Conservation (phyloP, 2,329 filamentous ascomycete genomes). For the Cadophora sp. region DNA sequence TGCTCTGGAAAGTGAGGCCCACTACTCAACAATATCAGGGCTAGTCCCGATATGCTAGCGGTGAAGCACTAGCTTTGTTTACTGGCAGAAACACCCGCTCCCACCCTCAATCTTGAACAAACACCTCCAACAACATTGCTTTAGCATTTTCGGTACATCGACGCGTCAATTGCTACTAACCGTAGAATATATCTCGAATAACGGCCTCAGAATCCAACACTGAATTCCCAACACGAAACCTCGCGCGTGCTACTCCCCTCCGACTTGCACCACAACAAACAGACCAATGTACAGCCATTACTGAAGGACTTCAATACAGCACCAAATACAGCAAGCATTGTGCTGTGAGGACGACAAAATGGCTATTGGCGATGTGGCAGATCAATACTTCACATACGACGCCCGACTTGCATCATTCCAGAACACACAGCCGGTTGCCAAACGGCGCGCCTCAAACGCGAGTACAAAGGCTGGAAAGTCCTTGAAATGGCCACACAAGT, state of each 20-base stretch:
- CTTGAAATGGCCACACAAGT: conserved; percentile 80
- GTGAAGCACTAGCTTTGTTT: neutral
- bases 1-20: too few species aligned
- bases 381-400: conserved; percentile 68
- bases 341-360: conserved; percentile 30
- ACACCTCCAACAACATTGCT: conserved; percentile 19
- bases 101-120: neutral
- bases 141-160: conserved; percentile 14
- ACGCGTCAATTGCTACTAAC: conserved; percentile 23
- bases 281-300: conserved; percentile 2
- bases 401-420: conserved; percentile 84
- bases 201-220: neutral
- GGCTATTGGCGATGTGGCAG: conserved; percentile 44
- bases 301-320: neutral
- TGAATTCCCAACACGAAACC: neutral
- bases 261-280: conserved; percentile 20
- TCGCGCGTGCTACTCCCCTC: conserved; percentile 8
- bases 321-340: neutral
- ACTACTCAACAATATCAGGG: neutral
- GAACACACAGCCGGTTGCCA: conserved; percentile 64
- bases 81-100: neutral
- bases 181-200: neutral
- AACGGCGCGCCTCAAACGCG: conserved; percentile 73
- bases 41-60: neutral
- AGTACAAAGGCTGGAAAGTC: conserved; percentile 63